phyloP scores from a whole-genome alignment of 75 land plant genomes.

The Cryptomeria japonica region DNA sequence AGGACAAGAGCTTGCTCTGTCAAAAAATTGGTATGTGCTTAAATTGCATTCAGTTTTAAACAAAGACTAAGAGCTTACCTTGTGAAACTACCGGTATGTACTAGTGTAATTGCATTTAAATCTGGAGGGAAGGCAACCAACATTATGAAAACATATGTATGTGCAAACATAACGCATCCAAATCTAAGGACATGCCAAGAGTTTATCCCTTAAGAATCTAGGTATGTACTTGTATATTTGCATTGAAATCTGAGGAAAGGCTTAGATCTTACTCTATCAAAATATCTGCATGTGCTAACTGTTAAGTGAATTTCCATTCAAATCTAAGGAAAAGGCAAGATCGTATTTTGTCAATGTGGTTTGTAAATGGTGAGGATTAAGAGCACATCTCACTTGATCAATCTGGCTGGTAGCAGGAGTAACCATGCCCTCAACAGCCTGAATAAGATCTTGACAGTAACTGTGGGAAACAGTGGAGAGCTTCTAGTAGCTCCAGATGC shows the following conservation, averaged over 20 bases:
- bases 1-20: too few species aligned
- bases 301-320: background rate
- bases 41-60: background rate
- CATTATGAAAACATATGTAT: too few species aligned
- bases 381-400: constrained; percentile 25
- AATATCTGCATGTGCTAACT: too few species aligned
- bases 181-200: too few species aligned
- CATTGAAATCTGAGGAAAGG: too few species aligned
- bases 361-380: background rate
- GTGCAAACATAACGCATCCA: too few species aligned
- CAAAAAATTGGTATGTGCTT: background rate
- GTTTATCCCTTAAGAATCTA: too few species aligned
- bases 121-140: too few species aligned
- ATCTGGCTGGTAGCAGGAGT: constrained; percentile 49
- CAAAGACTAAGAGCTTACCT: background rate
- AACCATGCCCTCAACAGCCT: constrained; percentile 35
- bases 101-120: background rate
- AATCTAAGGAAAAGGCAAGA: background rate
- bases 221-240: too few species aligned
- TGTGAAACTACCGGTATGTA: background rate
- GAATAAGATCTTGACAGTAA: constrained; percentile 33
- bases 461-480: constrained; percentile 40
- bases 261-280: too few species aligned
- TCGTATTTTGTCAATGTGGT: too few species aligned
- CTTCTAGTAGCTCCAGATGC: constrained; percentile 43